Base-by-base conservation (phyloP, 2,329 filamentous ascomycete genomes). In the Dissoconium aciculare region DNA sequence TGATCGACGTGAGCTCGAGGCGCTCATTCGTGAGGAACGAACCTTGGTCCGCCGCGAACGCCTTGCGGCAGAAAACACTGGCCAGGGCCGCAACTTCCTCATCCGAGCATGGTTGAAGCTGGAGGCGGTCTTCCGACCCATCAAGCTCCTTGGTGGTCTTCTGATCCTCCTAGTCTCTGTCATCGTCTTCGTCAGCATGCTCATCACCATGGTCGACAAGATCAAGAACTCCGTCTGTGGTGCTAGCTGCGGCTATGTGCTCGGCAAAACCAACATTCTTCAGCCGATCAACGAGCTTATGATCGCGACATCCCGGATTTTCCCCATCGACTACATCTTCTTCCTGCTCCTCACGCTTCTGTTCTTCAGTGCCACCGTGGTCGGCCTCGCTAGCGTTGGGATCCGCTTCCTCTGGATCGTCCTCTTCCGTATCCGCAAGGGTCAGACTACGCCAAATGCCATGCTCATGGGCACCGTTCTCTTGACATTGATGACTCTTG, bases 381-480 rank as follows among this genome's bases (percentile, higher is more conserved):
- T 83, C 2, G 89, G 89, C 11, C 74, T 95, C 31, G 80, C 84
- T 3, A 71, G 74, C 1, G 71, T 94, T 35, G 89, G 89, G 27
- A 93, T 98, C 47, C 80, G 89, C 42, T 93, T 98, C 66, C 69
- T 98, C 31, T 98, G 89, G 89, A 67, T 98, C 45, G 78, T 71
- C 35, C 74, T 98, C 48, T 95, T 95, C 67, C 75, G 78, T 53
- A 87, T 98, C 47, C 74, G 83, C 47, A 82, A 78, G 49, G 83
- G 84, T 15, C 74, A 85, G 44, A 95, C 87, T 1, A 78, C 81
- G 1, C 89, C 89, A 0, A 89, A 95, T 54, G 89, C 87, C 2
- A 66, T 98, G 5, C 71, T 98, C 32, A 74, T 94, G 51, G 80
- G 83, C 2, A 94, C 87, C 0, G 82, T 91, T 8, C 74, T 98